These are phyloP conservation scores for Apiotrichum domesticum DNA, from an alignment of 1,284 basidiomycete genomes.

Conservation along the genomic window DNA sequence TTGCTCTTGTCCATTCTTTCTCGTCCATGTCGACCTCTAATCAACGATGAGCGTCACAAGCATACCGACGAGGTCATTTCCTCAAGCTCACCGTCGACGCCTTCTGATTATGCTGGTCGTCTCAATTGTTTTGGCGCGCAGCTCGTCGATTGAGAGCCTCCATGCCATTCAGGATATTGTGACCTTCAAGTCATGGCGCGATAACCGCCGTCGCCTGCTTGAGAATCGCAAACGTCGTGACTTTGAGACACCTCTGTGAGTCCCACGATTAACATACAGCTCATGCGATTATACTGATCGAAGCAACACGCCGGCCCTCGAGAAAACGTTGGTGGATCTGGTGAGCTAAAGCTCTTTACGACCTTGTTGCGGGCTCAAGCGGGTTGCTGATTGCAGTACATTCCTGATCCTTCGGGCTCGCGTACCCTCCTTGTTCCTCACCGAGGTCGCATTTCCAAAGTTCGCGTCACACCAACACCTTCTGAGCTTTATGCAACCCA, in stretches of 20 bases:
- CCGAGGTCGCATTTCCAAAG: conserved; percentile 57
- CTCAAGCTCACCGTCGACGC: conserved; percentile 13
- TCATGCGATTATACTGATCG: not conserved
- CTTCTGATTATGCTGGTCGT: conserved; percentile 14
- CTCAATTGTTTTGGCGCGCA: conserved; percentile 12
- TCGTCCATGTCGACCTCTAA: no score
- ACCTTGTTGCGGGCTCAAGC: no score
- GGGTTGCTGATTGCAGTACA: conserved; percentile 28
- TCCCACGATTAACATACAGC: not conserved
- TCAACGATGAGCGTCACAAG: conserved; percentile 12
- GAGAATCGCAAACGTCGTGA: conserved; percentile 34
- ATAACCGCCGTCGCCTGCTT: conserved; percentile 14
- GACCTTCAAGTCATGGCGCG: conserved; percentile 28
- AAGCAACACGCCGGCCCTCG: conserved; percentile 45
- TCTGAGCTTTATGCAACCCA: conserved; percentile 29
- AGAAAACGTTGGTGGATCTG: conserved; percentile 47
- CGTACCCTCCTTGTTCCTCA: conserved; percentile 64
- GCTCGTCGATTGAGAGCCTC: not conserved
- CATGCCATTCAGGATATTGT: conserved; percentile 15
- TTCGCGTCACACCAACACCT: conserved; percentile 48
- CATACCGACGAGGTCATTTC: conserved; percentile 13
- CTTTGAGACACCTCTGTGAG: conserved; percentile 42
- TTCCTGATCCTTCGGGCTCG: conserved; percentile 49
- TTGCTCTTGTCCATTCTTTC: no score
- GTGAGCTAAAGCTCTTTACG: conserved; percentile 19